Percentiles rank a stretch among this genome's conserved stretches.
Conservation (phyloP, 208 protist species). For the Vickermania ingenoplastis region DNA sequence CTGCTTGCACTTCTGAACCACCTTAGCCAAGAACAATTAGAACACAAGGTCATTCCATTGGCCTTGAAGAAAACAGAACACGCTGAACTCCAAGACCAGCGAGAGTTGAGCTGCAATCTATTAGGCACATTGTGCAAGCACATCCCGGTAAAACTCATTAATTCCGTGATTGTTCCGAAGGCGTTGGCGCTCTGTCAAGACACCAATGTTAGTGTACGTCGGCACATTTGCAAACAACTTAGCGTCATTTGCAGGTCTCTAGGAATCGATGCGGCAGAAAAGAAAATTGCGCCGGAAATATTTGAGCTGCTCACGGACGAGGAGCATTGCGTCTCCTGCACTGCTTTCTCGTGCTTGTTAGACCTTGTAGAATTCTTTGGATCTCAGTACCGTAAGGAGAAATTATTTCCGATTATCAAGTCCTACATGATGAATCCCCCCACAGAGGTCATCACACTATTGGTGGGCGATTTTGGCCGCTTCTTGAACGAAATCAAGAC, state of each 20-base stretch:
- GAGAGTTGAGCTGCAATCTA: constrained; percentile 79
- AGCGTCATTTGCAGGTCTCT: constrained; percentile 65
- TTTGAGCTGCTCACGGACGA: constrained; percentile 89
- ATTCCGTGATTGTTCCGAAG: constrained; percentile 56
- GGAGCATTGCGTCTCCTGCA: constrained; percentile 69
- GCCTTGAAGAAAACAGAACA: constrained; percentile 78
- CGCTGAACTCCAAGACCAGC: constrained; percentile 79
- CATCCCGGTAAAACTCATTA: constrained; percentile 36
- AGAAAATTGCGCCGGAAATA: constrained; percentile 61
- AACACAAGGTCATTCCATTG: constrained; percentile 56
- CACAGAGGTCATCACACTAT: constrained; percentile 68
- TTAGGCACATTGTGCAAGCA: constrained; percentile 64
- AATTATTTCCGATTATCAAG: constrained; percentile 85
- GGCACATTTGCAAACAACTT: constrained; percentile 79
- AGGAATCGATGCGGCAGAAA: constrained; percentile 69
- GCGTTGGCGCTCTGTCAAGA: constrained; percentile 85
- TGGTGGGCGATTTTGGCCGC: constrained; percentile 79
- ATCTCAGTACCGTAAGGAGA: constrained; percentile 65
- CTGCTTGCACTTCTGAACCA: constrained; percentile 53
- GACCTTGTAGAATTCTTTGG: constrained; percentile 89
- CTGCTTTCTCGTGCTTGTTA: constrained; percentile 83
- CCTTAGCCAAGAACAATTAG: constrained; percentile 42
- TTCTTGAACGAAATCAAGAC: constrained; percentile 80
- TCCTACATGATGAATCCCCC: constrained; percentile 74
- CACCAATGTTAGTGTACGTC: constrained; percentile 79